Evolutionary conservation across 768 basidiomycete genomes (phyloP), one percentile per base, ranked within the genome.

Genomic region (Calocybe indica): DNA sequence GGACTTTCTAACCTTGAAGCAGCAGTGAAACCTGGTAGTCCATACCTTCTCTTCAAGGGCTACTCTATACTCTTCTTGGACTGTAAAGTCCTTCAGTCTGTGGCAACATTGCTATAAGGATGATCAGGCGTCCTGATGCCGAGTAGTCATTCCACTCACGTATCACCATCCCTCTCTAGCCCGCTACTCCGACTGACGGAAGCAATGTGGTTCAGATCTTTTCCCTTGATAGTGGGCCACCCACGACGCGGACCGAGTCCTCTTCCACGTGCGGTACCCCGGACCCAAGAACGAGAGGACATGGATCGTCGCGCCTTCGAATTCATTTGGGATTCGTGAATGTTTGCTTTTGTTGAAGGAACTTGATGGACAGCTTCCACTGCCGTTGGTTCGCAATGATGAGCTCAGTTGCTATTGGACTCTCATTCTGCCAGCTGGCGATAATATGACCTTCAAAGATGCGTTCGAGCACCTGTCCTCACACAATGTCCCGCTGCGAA

Each of bases 161-260:
- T 74, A 65, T 88, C 83, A 35, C 88, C 86, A 50, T 80, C 85
- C 54, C 77, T 80, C 55, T 83, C 83, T 22, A 88, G 59, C 7
- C 88, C 86, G 53, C 87, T 83, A 55, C 85, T 87, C 36, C 88
- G 74, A 58, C 87, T 89, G 40, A 88, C 78, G 1, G 85, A 85
- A 1, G 86, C 74, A 41, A 89, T 75, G 43, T 76, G 65, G 49
- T 85, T 79, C 80, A 88, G 4, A 4, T 22, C 22, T 22, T 22
- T 1, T 22, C 22, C 22, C 22, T 22, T 22, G 22, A 22, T 22
- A 22, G 22, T 22, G 22, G 22, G 22, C 22, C 22, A 22, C 22
- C 22, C 22, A 22, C 22, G 22, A 22, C 22, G 22, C 2, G 22
- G 22, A 22, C 22, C 22, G 22, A 22, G 1, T 22, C 22, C 22